Evolutionary conservation across 768 basidiomycete genomes (phyloP).

Genomic region (Cystofilobasidium macerans): DNA sequence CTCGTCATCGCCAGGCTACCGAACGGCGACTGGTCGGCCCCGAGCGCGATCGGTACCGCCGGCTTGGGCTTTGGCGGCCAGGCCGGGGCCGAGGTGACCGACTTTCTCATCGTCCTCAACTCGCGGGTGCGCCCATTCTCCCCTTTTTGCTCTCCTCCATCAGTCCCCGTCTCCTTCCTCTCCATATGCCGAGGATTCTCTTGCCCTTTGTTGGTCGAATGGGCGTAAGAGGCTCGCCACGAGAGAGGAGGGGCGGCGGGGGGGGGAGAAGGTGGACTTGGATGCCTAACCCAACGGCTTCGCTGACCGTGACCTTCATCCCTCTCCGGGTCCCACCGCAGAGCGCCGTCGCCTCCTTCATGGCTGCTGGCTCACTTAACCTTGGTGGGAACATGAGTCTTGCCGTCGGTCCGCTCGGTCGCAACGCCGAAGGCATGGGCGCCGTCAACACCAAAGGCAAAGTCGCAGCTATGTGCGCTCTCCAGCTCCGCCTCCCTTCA

Average conservation of each 20-base stretch:
- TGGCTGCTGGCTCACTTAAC: conserved; percentile 83
- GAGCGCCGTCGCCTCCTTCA: conserved; percentile 57
- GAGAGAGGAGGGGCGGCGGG: too few relatives aligned
- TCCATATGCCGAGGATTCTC: too few relatives aligned
- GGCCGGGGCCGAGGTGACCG: conserved; percentile 40
- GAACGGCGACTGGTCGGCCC: conserved; percentile 86
- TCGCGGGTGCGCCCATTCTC: conserved; percentile 36
- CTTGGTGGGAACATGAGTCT: conserved; percentile 78
- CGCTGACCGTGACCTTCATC: conserved; percentile 14
- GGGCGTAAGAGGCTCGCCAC: too few relatives aligned
- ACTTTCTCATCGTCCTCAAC: conserved; percentile 52
- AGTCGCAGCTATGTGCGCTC: conserved; percentile 69
- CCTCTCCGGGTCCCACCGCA: conserved; percentile 26
- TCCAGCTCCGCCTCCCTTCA: too few relatives aligned
- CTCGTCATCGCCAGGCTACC: conserved; percentile 74
- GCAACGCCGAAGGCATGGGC: conserved; percentile 80
- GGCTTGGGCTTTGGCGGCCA: conserved; percentile 63
- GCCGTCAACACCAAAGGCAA: conserved; percentile 72
- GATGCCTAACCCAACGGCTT: too few relatives aligned
- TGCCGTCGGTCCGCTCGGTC: conserved; percentile 78
- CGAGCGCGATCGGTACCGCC: conserved; percentile 58
- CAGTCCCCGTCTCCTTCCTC: too few relatives aligned
- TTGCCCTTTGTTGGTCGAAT: too few relatives aligned
- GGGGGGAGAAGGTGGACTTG: too few relatives aligned
- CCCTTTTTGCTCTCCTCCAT: neutral